These are phyloP conservation scores for Aspergillus glaucus DNA, from an alignment of 2,329 filamentous ascomycete genomes.

Conservation along the genomic window DNA sequence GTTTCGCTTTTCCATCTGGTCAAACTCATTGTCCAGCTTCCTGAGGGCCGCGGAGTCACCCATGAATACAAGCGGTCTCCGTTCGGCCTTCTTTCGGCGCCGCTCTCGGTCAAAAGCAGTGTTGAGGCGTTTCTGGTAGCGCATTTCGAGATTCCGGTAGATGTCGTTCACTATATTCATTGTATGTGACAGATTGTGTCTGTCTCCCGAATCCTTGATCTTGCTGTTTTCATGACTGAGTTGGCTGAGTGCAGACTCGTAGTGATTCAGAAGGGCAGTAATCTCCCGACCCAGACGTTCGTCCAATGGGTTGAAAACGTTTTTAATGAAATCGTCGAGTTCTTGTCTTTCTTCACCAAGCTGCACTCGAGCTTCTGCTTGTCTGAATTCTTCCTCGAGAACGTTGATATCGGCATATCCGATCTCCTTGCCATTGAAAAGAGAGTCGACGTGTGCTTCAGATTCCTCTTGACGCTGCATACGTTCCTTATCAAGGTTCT, in stretches of 20 bases:
- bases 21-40: slow-evolving; percentile 43
- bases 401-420: slow-evolving; percentile 52
- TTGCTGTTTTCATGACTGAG: slow-evolving; percentile 36
- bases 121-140: slow-evolving; percentile 45
- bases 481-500: slow-evolving; percentile 44
- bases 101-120: slow-evolving; percentile 49
- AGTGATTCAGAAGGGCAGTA: slow-evolving; percentile 41
- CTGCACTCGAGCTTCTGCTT: slow-evolving; percentile 45
- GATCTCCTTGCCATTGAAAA: slow-evolving; percentile 53
- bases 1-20: slow-evolving; percentile 47
- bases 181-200: slow-evolving; percentile 34
- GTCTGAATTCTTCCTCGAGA: slow-evolving; percentile 51
- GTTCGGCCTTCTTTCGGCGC: slow-evolving; percentile 49
- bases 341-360: slow-evolving; percentile 49
- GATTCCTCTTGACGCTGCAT: slow-evolving; percentile 46
- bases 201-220: slow-evolving; percentile 24
- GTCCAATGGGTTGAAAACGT: slow-evolving; percentile 48
- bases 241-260: slow-evolving; percentile 37
- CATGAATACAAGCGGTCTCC: slow-evolving; percentile 46
- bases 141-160: slow-evolving; percentile 43
- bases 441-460: slow-evolving; percentile 46
- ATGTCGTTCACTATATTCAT: slow-evolving; percentile 43
- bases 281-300: slow-evolving; percentile 46
- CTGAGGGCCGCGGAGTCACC: slow-evolving; percentile 48
- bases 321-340: slow-evolving; percentile 44